Evolutionary conservation across 495 filamentous ascomycete genomes (phyloP).

Genomic region (Diplogelasinospora grovesii): DNA sequence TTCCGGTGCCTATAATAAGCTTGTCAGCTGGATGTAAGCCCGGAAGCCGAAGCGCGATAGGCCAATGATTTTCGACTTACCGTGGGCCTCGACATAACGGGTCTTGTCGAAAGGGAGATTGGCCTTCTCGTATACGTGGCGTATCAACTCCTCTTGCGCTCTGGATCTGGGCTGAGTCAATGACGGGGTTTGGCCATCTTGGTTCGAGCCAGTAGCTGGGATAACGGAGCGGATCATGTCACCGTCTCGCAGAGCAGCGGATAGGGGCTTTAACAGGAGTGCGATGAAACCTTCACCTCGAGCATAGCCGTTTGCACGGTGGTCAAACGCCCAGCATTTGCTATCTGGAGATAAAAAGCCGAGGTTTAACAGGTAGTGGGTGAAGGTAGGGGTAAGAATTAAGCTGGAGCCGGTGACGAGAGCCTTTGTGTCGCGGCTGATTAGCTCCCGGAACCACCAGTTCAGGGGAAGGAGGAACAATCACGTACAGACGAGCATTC

Average conservation of each 20-base stretch:
- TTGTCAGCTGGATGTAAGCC: too few species aligned
- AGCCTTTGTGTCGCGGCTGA: constrained; percentile 34
- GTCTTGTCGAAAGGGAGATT: too few species aligned
- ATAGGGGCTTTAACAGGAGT: constrained; percentile 48
- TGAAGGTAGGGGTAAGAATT: constrained; percentile 41
- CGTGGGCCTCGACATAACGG: too few species aligned
- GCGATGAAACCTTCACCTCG: constrained; percentile 52
- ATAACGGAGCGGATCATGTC: too few species aligned
- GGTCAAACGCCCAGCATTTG: constrained; percentile 50
- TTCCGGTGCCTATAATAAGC: too few species aligned
- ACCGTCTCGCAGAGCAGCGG: constrained; percentile 39
- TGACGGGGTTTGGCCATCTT: constrained; percentile 43
- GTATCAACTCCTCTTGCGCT: constrained; percentile 45
- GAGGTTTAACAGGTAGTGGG: too few species aligned
- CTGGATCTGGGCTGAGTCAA: constrained; percentile 45
- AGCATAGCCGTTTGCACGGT: constrained; percentile 50
- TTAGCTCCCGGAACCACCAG: too few species aligned
- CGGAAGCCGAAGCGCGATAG: too few species aligned
- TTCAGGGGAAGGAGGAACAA: too few species aligned
- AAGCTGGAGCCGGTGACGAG: constrained; percentile 44
- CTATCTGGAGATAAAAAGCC: constrained; percentile 29
- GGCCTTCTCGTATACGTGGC: constrained; percentile 39
- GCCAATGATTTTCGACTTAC: constrained; percentile 7
- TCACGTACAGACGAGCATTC: too few species aligned
- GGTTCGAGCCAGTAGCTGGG: constrained; percentile 43